Conservation (phyloP, 768 basidiomycete genomes). For the Macrolepiota albuminosa region DNA sequence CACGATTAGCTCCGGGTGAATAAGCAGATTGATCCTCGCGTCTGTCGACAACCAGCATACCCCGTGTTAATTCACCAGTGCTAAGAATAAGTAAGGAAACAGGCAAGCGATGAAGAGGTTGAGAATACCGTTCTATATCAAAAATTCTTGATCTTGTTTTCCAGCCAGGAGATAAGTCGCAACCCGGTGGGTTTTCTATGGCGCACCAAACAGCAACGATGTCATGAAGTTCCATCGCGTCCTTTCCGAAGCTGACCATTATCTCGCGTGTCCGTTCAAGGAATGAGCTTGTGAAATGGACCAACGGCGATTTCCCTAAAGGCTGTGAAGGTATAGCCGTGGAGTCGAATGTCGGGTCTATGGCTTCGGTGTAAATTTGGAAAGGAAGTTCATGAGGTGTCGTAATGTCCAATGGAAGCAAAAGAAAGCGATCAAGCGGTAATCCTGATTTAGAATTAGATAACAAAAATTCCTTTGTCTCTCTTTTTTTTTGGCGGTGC, state of each 20-base stretch:
- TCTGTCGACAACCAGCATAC: slow-evolving; percentile 84
- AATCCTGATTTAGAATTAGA: slow-evolving; percentile 32
- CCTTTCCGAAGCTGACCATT: slow-evolving; percentile 77
- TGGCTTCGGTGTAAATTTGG: slow-evolving; percentile 44
- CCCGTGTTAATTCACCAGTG: slow-evolving; percentile 73
- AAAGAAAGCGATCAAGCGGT: slow-evolving; percentile 61
- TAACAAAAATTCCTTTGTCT: too few relatives aligned
- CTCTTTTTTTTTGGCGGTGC: too few relatives aligned
- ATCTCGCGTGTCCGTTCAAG: slow-evolving; percentile 69
- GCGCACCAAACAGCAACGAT: slow-evolving; percentile 89
- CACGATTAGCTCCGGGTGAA: slow-evolving; percentile 61
- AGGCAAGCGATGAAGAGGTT: not conserved
- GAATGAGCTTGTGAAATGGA: slow-evolving; percentile 78
- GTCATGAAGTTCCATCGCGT: slow-evolving; percentile 89
- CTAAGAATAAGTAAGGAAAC: slow-evolving; percentile 21
- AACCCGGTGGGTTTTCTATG: slow-evolving; percentile 58
- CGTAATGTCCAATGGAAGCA: slow-evolving; percentile 81
- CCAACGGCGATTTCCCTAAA: slow-evolving; percentile 50
- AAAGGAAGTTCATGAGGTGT: slow-evolving; percentile 78
- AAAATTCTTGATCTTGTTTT: slow-evolving; percentile 45
- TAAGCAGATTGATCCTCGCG: slow-evolving; percentile 63
- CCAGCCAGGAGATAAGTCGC: slow-evolving; percentile 50
- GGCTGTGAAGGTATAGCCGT: slow-evolving; percentile 42
- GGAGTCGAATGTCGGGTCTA: slow-evolving; percentile 61
- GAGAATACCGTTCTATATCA: slow-evolving; percentile 60